phyloP scores from a whole-genome alignment of 2,329 filamentous ascomycete species.

The Xylaria sp. region DNA sequence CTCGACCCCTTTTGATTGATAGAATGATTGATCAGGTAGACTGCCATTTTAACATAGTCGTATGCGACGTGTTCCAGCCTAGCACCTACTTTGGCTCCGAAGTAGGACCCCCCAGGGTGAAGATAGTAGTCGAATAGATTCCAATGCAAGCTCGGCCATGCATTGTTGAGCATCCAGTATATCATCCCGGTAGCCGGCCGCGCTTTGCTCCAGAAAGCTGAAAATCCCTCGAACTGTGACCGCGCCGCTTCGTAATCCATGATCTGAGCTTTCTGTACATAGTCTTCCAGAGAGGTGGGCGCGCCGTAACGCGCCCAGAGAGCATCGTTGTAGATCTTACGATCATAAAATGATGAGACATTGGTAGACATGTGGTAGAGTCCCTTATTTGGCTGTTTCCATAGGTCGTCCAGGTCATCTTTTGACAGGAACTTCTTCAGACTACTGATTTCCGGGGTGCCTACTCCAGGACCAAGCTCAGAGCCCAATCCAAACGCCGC shows the following conservation, averaged over 20 bases:
- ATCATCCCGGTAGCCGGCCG: constrained; percentile 69
- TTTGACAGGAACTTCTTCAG: constrained; percentile 64
- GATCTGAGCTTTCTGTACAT: constrained; percentile 69
- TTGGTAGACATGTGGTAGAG: constrained; percentile 71
- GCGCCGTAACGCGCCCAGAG: constrained; percentile 64
- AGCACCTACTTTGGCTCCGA: constrained; percentile 64
- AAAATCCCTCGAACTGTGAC: constrained; percentile 68
- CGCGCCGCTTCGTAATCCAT: constrained; percentile 73
- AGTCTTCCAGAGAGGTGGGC: constrained; percentile 65
- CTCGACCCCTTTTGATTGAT: constrained; percentile 54
- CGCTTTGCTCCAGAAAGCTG: constrained; percentile 60
- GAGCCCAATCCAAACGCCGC: constrained; percentile 73
- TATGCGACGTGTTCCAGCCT: constrained; percentile 66
- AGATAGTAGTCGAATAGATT: constrained; percentile 73
- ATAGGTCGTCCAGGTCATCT: constrained; percentile 65
- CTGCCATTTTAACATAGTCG: constrained; percentile 59
- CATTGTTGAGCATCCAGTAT: constrained; percentile 76
- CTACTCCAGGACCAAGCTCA: constrained; percentile 70
- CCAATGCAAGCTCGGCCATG: constrained; percentile 74
- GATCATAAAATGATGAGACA: constrained; percentile 65
- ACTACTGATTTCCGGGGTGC: constrained; percentile 67
- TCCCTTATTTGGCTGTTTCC: constrained; percentile 63
- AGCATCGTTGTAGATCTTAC: constrained; percentile 67
- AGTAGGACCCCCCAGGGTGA: constrained; percentile 67
- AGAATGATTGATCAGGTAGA: constrained; percentile 68